Evolutionary conservation across 1,284 basidiomycete genomes (phyloP).

Genomic region (Tremellales sp.): DNA sequence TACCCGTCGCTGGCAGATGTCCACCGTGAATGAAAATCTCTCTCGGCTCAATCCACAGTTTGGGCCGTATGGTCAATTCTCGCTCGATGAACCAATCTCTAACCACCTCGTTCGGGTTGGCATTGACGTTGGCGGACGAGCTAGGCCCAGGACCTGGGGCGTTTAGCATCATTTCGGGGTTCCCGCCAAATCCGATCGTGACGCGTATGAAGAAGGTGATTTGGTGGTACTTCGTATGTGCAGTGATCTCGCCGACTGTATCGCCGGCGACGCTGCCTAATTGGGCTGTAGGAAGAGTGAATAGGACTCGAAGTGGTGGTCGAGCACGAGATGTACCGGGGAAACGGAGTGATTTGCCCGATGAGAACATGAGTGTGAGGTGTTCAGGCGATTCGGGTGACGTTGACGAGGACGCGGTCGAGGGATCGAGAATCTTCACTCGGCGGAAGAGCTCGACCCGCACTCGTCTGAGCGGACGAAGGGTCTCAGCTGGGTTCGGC

Average conservation of each 20-base stretch:
- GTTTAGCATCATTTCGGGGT: not conserved
- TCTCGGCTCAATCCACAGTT: conserved; percentile 33
- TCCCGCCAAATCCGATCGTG: conserved; percentile 38
- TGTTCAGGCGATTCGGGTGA: conserved; percentile 6
- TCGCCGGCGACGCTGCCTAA: conserved; percentile 25
- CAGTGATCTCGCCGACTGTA: conserved; percentile 41
- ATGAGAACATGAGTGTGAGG: conserved; percentile 34
- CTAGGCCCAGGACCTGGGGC: conserved; percentile 6
- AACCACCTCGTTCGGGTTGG: not conserved
- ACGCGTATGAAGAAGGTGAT: conserved; percentile 39
- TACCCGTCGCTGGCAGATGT: conserved; percentile 6
- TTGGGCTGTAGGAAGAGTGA: conserved; percentile 39
- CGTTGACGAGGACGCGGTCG: conserved; percentile 3
- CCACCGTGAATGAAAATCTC: conserved; percentile 32
- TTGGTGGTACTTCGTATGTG: conserved; percentile 32
- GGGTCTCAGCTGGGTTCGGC: conserved; percentile 29
- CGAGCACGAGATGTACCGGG: conserved; percentile 27
- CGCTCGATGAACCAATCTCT: conserved; percentile 31
- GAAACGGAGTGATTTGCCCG: conserved; percentile 46
- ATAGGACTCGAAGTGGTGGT: conserved; percentile 43
- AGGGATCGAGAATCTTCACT: conserved; percentile 17
- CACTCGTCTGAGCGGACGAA: conserved; percentile 37
- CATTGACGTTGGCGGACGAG: too few species aligned
- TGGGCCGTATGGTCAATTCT: conserved; percentile 28
- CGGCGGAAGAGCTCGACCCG: conserved; percentile 39